Evolutionary conservation across 768 basidiomycete genomes (phyloP).

Genomic region (Dacryopinax spathularia): DNA sequence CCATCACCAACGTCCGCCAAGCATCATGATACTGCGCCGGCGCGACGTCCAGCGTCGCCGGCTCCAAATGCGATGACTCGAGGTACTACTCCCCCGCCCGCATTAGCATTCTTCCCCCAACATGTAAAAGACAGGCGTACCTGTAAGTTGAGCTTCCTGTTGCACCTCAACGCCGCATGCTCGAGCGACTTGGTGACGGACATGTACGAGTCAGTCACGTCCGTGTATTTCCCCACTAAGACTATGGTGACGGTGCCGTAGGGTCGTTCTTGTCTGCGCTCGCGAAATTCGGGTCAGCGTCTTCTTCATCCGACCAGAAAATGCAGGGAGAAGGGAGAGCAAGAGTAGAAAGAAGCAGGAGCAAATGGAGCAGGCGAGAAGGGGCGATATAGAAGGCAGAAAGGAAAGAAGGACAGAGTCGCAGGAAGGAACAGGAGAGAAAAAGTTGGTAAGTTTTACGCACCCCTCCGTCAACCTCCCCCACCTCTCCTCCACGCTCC

Average conservation of each 20-base stretch:
- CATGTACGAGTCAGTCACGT: slow-evolving; percentile 96
- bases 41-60: slow-evolving; percentile 57
- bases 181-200: slow-evolving; percentile 92
- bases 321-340: background rate
- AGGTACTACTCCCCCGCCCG: slow-evolving; percentile 71
- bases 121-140: slow-evolving; percentile 30
- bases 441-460: slow-evolving; percentile 14
- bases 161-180: slow-evolving; percentile 89
- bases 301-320: background rate
- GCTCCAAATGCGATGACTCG: slow-evolving; percentile 82
- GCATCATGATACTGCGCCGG: slow-evolving; percentile 91
- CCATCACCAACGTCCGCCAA: slow-evolving; percentile 82
- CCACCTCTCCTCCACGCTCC: slow-evolving; percentile 60
- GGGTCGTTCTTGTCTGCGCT: slow-evolving; percentile 71
- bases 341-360: background rate
- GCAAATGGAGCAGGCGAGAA: too few species aligned
- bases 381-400: too few species aligned
- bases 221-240: slow-evolving; percentile 94
- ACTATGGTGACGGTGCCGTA: slow-evolving; percentile 82
- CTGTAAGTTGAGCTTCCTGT: slow-evolving; percentile 64
- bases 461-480: slow-evolving; percentile 69
- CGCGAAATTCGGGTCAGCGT: background rate
- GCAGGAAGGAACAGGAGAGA: background rate
- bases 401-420: too few species aligned
- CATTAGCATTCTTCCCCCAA: background rate